These are phyloP conservation scores for Salvia miltiorrhiza DNA, from an alignment of 257 asterid genomes.

Conservation along the genomic window DNA sequence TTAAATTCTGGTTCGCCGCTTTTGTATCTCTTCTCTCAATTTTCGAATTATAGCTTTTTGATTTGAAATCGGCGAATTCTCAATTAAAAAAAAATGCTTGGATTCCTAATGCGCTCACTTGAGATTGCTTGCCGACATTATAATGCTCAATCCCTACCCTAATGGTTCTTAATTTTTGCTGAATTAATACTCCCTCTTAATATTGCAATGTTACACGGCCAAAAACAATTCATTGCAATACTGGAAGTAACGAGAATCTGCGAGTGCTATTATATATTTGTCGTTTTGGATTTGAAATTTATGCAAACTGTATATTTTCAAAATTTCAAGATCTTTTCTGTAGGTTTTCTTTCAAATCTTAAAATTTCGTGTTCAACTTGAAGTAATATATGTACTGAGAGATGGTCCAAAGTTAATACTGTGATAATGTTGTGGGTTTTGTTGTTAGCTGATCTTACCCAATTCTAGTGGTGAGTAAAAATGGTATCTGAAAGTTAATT, in stretches of 20 bases:
- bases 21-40: neutral
- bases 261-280: neutral
- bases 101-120: neutral
- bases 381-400: neutral
- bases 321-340: neutral
- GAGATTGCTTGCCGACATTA: neutral
- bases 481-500: neutral
- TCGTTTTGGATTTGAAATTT: neutral
- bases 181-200: neutral
- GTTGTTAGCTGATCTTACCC: neutral
- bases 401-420: neutral
- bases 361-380: neutral
- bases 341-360: neutral
- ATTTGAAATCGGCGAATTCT: neutral
- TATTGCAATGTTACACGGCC: too few species aligned
- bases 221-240: neutral
- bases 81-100: too few species aligned
- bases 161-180: neutral
- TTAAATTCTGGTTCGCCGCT: conserved; percentile 48
- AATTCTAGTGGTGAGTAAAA: neutral
- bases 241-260: neutral
- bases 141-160: neutral
- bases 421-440: neutral
- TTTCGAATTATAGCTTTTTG: conserved; percentile 23
- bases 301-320: neutral